Base-by-base conservation (phyloP, 2,329 filamentous ascomycete genomes). In the Ascochyta viciae-villosae region DNA sequence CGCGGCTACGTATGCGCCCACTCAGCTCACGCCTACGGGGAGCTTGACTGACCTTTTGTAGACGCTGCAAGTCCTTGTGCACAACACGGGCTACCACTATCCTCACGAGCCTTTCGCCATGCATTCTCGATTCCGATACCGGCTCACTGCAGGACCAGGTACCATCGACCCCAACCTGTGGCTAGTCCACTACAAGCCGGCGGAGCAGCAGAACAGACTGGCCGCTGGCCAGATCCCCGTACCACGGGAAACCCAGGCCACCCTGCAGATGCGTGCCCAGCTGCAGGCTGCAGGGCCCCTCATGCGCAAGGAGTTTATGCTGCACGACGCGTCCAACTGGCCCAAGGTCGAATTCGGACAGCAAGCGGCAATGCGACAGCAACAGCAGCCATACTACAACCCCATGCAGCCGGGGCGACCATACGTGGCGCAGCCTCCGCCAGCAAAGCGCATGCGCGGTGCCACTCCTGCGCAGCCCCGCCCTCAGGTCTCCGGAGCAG, bases 271-370 rank as follows among this genome's bases (percentile, higher is more conserved):
- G 65, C 82, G 87, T n/a, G 77, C 78, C 45, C 83, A 82, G 66
- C 75, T 90, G 81, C 77, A 89, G 76, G 84, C 82, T 50, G 89
- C 91, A 62, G 94, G 92, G 6, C 90, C 93, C 67, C 60, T 77
- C 44, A 87, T 96, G 54, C 89, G 92, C 65, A 96, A 96, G 72
- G 92, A 97, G 68, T 98, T 98, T 72, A 96, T 97, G 88, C 83
- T 98, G 19, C 87, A 90, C 45, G 95, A 98, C 76, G 87, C 91
- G 37, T 84, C 87, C 62, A 96, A 92, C 77, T 98, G 94, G 93
- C 94, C 95, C 3, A 87, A 88, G 23, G 89, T 98, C 57, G 86
- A 86, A 40, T 86, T 91, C 60, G 89, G 90, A n/a, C 74, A 69
- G 34, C 61, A 58, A 23, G 60, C 50, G n/a, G 50, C 60, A 4